A percentile compares a stretch with the other conserved stretches of the same genome.
These are phyloP conservation scores for Phytophthora pistaciae DNA, from an alignment of 352 stramenopile species.

Conservation along the genomic window DNA sequence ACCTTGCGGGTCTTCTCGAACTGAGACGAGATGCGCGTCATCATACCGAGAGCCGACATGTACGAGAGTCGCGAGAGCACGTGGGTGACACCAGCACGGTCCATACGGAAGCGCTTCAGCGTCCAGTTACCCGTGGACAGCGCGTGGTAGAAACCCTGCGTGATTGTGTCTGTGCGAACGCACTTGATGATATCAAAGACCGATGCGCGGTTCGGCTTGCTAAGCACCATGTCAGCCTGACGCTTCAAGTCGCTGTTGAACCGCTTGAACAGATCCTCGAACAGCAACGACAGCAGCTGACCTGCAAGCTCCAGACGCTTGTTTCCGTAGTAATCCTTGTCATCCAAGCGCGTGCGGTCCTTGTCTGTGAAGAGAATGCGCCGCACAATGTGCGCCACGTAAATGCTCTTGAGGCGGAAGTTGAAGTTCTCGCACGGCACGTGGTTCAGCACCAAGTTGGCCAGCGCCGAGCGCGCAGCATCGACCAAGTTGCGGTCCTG, in stretches of 20 bases:
- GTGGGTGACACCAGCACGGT: conserved; percentile 97
- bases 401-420: conserved; percentile 98
- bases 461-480: conserved; percentile 97
- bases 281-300: conserved; percentile 98
- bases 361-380: conserved; percentile 91
- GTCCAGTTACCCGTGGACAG: conserved; percentile 98
- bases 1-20: conserved; percentile 99
- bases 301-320: conserved; percentile 99
- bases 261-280: conserved; percentile 99
- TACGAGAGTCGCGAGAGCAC: conserved; percentile 98
- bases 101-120: conserved; percentile 99
- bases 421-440: conserved; percentile 98
- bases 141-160: conserved; percentile 92
- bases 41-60: conserved; percentile 99
- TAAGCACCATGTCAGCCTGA: conserved; percentile 97
- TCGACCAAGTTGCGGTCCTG: conserved; percentile 88
- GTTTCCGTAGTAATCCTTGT: conserved; percentile 99
- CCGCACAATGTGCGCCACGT: conserved; percentile 98
- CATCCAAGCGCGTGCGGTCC: conserved; percentile 93
- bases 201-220: conserved; percentile 97
- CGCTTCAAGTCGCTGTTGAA: conserved; percentile 99
- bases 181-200: conserved; percentile 99
- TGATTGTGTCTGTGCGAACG: conserved; percentile 98
- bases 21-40: conserved; percentile 99
- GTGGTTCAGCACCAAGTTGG: conserved; percentile 99